Evolutionary conservation across 768 basidiomycete genomes (phyloP).

Genomic region (Pisolithus microcarpus): DNA sequence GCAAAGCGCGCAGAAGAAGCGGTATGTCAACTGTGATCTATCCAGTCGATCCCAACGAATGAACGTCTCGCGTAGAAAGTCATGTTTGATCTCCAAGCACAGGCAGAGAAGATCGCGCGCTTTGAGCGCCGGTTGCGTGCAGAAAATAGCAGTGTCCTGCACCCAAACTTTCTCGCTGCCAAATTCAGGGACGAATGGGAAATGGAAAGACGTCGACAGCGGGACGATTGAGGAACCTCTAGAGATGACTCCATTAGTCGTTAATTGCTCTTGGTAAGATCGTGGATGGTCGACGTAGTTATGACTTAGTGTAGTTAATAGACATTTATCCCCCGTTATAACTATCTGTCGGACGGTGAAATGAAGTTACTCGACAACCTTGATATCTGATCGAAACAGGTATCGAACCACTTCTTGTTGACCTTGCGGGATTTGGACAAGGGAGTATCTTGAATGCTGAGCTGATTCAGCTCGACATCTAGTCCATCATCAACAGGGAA

Average conservation of each 20-base stretch:
- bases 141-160: conserved; percentile 49
- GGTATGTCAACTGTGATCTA: conserved; percentile 30
- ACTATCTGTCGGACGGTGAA: neutral
- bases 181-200: conserved; percentile 52
- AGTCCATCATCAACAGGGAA: conserved; percentile 19
- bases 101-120: conserved; percentile 51
- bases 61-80: conserved; percentile 30
- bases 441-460: conserved; percentile 13
- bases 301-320: conserved; percentile 15
- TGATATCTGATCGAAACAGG: conserved; percentile 57
- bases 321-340: neutral
- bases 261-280: neutral
- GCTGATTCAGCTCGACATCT: conserved; percentile 14
- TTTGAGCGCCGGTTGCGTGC: conserved; percentile 53
- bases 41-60: conserved; percentile 6
- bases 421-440: conserved; percentile 16
- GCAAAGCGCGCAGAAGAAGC: conserved; percentile 49
- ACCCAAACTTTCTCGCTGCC: conserved; percentile 53
- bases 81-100: conserved; percentile 51
- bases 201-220: conserved; percentile 27
- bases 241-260: conserved; percentile 24
- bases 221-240: conserved; percentile 19
- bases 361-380: conserved; percentile 25
- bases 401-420: conserved; percentile 52
- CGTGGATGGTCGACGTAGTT: neutral